Conservation (phyloP, 345 rosid species). For the Abelmoschus esculentus region DNA sequence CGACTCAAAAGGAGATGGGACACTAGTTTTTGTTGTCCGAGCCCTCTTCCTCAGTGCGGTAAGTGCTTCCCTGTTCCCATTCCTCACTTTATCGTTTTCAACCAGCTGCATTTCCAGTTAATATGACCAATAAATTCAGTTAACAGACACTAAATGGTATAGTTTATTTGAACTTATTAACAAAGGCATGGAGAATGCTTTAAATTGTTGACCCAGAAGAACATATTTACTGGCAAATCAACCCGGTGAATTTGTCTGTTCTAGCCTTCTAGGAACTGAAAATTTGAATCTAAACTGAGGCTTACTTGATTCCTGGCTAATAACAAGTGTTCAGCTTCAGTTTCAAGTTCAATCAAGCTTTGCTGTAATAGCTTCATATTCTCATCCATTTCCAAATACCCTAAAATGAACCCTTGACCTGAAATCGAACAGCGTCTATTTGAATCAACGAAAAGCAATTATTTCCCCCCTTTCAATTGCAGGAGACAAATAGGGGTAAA, state of each 20-base stretch:
- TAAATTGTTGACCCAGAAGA: neutral
- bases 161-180: neutral
- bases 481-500: no score
- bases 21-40: constrained; percentile 61
- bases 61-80: constrained; percentile 72
- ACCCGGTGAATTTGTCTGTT: neutral
- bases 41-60: constrained; percentile 75
- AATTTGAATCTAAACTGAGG: neutral
- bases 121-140: neutral
- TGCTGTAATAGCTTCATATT: constrained; percentile 41
- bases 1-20: constrained; percentile 57
- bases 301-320: constrained; percentile 54
- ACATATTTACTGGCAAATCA: neutral
- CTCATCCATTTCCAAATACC: constrained; percentile 43
- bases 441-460: neutral
- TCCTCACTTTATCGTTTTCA: constrained; percentile 67
- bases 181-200: neutral
- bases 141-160: neutral
- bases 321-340: constrained; percentile 64
- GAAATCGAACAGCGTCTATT: neutral
- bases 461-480: no score
- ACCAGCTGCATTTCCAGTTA: constrained; percentile 41
- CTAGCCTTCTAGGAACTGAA: neutral
- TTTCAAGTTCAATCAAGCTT: constrained; percentile 48
- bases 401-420: neutral